These are phyloP conservation scores for Staphylotrichum tortipilum DNA, from an alignment of 495 filamentous ascomycete genomes.

Conservation along the genomic window DNA sequence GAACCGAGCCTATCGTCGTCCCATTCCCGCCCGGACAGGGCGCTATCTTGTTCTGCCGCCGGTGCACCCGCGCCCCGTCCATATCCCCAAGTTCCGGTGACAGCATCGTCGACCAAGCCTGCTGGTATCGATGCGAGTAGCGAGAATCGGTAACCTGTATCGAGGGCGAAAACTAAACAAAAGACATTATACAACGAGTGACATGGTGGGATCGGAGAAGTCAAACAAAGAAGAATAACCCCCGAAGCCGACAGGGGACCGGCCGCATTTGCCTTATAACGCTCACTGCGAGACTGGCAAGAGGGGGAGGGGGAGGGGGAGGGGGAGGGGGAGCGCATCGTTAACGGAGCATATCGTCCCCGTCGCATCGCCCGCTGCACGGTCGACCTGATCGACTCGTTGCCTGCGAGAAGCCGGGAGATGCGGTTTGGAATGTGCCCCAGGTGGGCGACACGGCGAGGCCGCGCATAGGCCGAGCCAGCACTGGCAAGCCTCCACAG, in stretches of 20 bases:
- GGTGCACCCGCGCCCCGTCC: not conserved
- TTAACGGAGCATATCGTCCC: conserved; percentile 16
- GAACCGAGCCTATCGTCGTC: conserved; percentile 21
- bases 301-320: too few species aligned
- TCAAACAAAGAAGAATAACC: not conserved
- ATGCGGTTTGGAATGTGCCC: conserved; percentile 18
- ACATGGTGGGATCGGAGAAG: too few species aligned
- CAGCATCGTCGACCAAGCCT: conserved; percentile 2
- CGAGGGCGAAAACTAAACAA: not conserved
- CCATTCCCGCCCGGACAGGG: conserved; percentile 29
- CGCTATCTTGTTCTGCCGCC: conserved; percentile 5
- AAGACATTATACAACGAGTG: not conserved
- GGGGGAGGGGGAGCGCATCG: too few species aligned
- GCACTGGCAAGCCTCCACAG: not conserved
- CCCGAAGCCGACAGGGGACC: not conserved
- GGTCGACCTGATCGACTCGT: conserved; percentile 20
- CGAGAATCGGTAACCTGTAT: too few species aligned
- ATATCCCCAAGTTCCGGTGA: not conserved
- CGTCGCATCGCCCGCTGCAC: conserved; percentile 7
- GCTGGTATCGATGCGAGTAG: not conserved
- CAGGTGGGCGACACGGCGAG: too few species aligned
- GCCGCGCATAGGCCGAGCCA: not conserved
- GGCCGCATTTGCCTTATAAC: not conserved
- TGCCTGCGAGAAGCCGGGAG: conserved; percentile 13
- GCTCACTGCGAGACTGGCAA: not conserved